These are phyloP conservation scores for Cytidiella melzeri DNA, from an alignment of 768 basidiomycete genomes.

Conservation along the genomic window DNA sequence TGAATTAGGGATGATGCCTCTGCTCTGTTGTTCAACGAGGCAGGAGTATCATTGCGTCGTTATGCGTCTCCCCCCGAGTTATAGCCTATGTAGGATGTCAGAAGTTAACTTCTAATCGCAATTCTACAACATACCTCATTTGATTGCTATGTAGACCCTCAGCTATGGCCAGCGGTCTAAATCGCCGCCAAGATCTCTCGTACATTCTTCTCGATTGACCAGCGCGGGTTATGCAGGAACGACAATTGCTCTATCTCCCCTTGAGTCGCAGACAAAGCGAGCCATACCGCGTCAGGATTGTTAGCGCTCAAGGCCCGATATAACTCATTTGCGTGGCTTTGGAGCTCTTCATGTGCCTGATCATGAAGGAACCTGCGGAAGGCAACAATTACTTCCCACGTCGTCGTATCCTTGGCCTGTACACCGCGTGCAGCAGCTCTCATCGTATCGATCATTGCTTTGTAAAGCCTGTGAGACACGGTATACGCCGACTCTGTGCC, in stretches of 20 bases:
- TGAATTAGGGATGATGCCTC: conserved; percentile 81
- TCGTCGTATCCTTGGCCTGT: conserved; percentile 57
- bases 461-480: conserved; percentile 73
- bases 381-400: conserved; percentile 77
- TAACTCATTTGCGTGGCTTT: conserved; percentile 54
- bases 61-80: conserved; percentile 42
- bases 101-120: too few species aligned
- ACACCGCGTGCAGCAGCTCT: conserved; percentile 59
- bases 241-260: conserved; percentile 33
- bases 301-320: conserved; percentile 52
- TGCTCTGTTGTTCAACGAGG: conserved; percentile 69
- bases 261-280: conserved; percentile 55
- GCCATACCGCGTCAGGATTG: conserved; percentile 84
- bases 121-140: too few species aligned
- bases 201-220: conserved; percentile 52
- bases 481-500: conserved; percentile 73
- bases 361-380: conserved; percentile 74
- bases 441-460: conserved; percentile 72
- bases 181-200: conserved; percentile 12
- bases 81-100: too few species aligned
- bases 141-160: too few species aligned
- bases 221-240: conserved; percentile 50
- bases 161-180: too few species aligned
- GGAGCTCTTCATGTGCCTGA: conserved; percentile 69
- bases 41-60: conserved; percentile 75